These are phyloP conservation scores for Aleurites moluccanus DNA, from an alignment of 441 rosid species.

Conservation along the genomic window DNA sequence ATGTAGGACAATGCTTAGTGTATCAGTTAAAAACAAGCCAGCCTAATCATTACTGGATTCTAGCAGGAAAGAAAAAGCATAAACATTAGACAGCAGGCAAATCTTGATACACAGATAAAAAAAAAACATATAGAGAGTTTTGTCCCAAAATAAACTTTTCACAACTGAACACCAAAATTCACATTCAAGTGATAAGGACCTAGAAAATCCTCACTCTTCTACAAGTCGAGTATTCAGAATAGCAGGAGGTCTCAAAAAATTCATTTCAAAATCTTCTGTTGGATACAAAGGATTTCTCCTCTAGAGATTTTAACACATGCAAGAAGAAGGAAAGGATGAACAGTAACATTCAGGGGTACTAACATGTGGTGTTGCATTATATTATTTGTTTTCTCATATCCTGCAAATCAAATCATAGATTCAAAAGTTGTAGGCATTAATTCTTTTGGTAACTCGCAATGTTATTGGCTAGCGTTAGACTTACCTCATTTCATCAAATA, in stretches of 20 bases:
- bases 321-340: too few relatives aligned
- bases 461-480: too few relatives aligned
- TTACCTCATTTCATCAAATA: too few relatives aligned
- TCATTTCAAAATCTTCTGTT: not conserved
- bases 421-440: not conserved
- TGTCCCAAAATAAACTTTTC: not conserved
- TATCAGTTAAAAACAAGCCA: not conserved
- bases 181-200: not conserved
- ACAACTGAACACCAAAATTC: not conserved
- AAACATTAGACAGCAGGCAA: not conserved
- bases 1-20: not conserved
- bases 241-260: not conserved
- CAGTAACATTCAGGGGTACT: not conserved
- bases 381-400: not conserved
- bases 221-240: not conserved
- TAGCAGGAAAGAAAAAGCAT: not conserved
- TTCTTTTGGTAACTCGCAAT: too few relatives aligned
- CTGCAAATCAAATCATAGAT: not conserved
- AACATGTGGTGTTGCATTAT: not conserved
- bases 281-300: not conserved
- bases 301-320: not conserved
- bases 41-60: not conserved
- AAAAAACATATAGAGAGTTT: not conserved
- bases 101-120: too few relatives aligned
- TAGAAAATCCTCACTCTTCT: not conserved